Evolutionary conservation across 2,329 filamentous ascomycete species (phyloP).

Genomic region (Diplodia mutila): DNA sequence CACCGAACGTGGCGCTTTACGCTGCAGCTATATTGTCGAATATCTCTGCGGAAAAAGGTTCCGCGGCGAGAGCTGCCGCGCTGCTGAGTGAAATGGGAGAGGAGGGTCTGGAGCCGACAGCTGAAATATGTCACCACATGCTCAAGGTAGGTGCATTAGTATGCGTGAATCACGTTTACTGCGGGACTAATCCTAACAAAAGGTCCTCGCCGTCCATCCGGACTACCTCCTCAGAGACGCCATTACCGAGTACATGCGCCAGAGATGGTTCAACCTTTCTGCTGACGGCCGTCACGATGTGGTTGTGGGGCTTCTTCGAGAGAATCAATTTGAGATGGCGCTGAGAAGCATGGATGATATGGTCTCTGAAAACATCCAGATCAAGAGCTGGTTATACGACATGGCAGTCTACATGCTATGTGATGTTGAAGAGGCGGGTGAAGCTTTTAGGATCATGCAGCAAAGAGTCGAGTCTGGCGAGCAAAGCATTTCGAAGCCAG

Average conservation of each 20-base stretch:
- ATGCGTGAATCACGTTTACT: neutral
- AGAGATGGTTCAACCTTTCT: slow-evolving; percentile 69
- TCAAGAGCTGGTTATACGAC: slow-evolving; percentile 77
- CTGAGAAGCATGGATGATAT: slow-evolving; percentile 71
- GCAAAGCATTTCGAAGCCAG: slow-evolving; percentile 29
- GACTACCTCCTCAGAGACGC: slow-evolving; percentile 76
- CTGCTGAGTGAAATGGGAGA: slow-evolving; percentile 75
- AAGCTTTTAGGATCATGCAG: slow-evolving; percentile 71
- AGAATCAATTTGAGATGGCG: slow-evolving; percentile 81
- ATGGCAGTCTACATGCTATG: slow-evolving; percentile 75
- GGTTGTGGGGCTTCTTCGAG: slow-evolving; percentile 74
- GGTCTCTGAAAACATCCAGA: slow-evolving; percentile 56
- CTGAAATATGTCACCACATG: slow-evolving; percentile 70
- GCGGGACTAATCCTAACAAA: neutral
- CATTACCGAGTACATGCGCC: slow-evolving; percentile 73
- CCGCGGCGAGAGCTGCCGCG: slow-evolving; percentile 62
- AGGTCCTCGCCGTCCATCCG: slow-evolving; percentile 76
- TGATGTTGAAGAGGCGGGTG: slow-evolving; percentile 73
- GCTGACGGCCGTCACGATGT: slow-evolving; percentile 68
- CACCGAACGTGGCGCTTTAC: slow-evolving; percentile 66
- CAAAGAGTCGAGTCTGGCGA: neutral
- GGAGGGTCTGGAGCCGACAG: slow-evolving; percentile 65
- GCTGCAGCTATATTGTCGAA: slow-evolving; percentile 76
- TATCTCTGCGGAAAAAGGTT: slow-evolving; percentile 65
- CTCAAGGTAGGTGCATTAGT: slow-evolving; percentile 59